Base-by-base conservation (phyloP, 495 filamentous ascomycete genomes). In the Neurospora sp. region DNA sequence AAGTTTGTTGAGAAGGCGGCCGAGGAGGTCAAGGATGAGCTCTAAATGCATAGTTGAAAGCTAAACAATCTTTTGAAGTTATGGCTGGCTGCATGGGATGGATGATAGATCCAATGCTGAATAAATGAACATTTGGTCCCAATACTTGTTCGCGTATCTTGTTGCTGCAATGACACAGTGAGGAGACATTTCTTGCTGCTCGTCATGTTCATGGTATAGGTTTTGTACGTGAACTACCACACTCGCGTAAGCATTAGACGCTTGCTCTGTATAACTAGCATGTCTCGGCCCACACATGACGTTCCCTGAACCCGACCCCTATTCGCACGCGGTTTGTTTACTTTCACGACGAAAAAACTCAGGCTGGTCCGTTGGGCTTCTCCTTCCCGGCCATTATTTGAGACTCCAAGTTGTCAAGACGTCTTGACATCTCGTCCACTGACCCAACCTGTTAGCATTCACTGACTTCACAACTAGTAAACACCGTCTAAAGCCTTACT, bases 341-440 rank as follows among this genome's bases (percentile, higher is more conserved):
- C 27, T 37, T 61, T 8, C 1, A 31, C 20, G 12, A 22, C 53
- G 22, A 61, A 31, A 31, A 8, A 35, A 61, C 2, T 71, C 79
- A 74, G 45, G 74, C 76, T 3, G 74, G 74, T 44, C 78, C 76
- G 20, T 65, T 65, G 35, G 74, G 45, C 40, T 83, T 86, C 39
- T 87, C 84, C 70, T 84, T 84, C 70, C 80, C 84, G 10, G 84
- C 83, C 76, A 87, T 85, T 40, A 94, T 82, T 20, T 91, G 90
- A 53, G 91, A 86, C 81, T 98, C 95, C 41, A 98, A 88, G 69
- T 91, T 92, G 79, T 98, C 95, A 5, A 98, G 82, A 20, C 95
- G 91, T 73, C 91, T 86, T 14, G 93, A 91, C 95, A 98, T 98
- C 71, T 97, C 96, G 77, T 98, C 95, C 90, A 98, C 94, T 97